Conservation (phyloP, 2,329 filamentous ascomycete species). For the Ceratocystis variospora region DNA sequence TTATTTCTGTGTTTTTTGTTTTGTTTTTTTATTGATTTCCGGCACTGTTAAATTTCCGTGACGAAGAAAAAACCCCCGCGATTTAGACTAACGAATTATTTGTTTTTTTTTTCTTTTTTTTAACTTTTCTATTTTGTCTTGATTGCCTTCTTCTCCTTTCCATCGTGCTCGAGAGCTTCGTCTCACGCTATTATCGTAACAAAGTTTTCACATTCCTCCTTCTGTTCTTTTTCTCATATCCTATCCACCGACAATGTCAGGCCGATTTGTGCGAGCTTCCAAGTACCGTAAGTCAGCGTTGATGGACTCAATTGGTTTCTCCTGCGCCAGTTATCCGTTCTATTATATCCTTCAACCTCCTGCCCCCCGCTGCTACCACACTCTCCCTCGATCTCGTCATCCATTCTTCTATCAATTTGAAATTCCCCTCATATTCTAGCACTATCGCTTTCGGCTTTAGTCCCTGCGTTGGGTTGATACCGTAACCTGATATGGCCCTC, state of each 20-base stretch:
- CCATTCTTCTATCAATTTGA: slow-evolving; percentile 13
- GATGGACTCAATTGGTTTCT: neutral
- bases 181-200: neutral
- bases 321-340: neutral
- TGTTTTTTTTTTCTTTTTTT: neutral
- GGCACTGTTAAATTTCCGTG: neutral
- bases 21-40: neutral
- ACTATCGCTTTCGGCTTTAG: neutral
- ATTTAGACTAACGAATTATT: slow-evolving; percentile 1
- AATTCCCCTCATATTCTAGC: neutral
- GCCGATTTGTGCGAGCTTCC: slow-evolving; percentile 53
- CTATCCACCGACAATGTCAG: slow-evolving; percentile 35
- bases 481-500: neutral
- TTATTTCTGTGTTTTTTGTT: neutral
- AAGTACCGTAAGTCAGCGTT: slow-evolving; percentile 46
- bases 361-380: neutral
- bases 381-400: neutral
- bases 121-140: neutral
- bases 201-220: neutral
- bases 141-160: neutral
- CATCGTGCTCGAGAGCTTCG: neutral
- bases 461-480: neutral
- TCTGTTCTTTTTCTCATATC: slow-evolving; percentile 13
- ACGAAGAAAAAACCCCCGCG: neutral
- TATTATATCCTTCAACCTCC: slow-evolving; percentile 8